These are phyloP conservation scores for Harrya chromipes DNA, from an alignment of 768 basidiomycete genomes.

Conservation along the genomic window DNA sequence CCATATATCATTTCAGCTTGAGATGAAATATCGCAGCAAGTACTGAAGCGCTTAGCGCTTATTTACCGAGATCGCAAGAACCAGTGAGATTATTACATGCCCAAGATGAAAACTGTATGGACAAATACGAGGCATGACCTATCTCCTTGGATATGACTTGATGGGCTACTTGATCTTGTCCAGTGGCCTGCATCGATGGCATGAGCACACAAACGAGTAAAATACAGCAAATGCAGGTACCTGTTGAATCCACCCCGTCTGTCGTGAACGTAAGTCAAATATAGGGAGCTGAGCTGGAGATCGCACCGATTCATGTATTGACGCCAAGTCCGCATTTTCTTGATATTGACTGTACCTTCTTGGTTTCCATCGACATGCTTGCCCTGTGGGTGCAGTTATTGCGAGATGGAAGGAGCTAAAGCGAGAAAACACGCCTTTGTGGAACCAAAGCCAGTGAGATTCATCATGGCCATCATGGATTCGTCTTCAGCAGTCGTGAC, in stretches of 20 bases:
- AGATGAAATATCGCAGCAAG: background rate
- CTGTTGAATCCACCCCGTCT: conserved; percentile 88
- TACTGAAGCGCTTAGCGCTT: too few relatives aligned
- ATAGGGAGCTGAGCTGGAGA: conserved; percentile 1
- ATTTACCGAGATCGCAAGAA: background rate
- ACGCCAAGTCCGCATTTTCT: conserved; percentile 88
- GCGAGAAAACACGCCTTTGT: conserved; percentile 64
- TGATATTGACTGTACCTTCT: conserved; percentile 61
- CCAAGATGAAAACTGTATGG: conserved; percentile 10
- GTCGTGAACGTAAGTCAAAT: conserved; percentile 15
- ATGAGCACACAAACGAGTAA: conserved; percentile 13
- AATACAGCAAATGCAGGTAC: conserved; percentile 29
- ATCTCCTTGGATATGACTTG: conserved; percentile 5
- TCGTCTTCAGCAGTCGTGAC: conserved; percentile 66
- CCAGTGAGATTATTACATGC: background rate
- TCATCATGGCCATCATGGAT: conserved; percentile 90
- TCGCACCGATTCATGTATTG: conserved; percentile 96
- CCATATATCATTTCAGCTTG: conserved; percentile 1
- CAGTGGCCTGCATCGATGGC: conserved; percentile 57
- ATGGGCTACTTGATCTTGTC: conserved; percentile 85
- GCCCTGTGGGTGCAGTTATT: conserved; percentile 45
- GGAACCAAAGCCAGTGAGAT: conserved; percentile 79
- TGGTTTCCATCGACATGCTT: conserved; percentile 83
- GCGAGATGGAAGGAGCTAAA: background rate
- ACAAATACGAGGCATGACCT: conserved; percentile 14